A percentile compares a stretch with the other conserved stretches of the same genome.
Evolutionary conservation across 2,329 filamentous ascomycete species (phyloP).

Genomic region (Aspergillus sp.): DNA sequence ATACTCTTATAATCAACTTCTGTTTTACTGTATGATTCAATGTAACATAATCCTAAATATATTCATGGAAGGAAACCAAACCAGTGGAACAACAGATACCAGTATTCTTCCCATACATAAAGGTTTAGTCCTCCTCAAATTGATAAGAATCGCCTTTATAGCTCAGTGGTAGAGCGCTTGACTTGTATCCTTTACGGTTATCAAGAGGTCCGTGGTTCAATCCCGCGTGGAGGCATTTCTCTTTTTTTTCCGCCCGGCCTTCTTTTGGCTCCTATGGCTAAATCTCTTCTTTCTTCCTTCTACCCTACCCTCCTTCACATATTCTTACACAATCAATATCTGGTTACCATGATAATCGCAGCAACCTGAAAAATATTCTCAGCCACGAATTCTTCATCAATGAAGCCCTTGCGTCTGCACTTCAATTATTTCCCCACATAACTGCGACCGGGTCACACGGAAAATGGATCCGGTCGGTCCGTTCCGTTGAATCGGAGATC

Average conservation of each 20-base stretch:
- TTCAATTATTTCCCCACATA: not conserved
- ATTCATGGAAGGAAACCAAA: no score
- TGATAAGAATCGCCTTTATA: not conserved
- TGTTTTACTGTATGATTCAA: no score
- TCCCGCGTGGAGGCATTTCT: not conserved
- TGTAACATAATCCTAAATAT: no score
- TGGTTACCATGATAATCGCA: no score
- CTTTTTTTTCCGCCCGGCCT: not conserved
- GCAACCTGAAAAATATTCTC: rapidly evolving
- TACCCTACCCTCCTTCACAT: not conserved
- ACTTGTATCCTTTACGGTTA: not conserved
- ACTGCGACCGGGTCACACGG: no score
- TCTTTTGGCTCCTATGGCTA: no score
- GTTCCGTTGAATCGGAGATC: not conserved
- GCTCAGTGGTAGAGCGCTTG: not conserved
- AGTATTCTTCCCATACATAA: no score
- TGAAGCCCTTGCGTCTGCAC: not conserved
- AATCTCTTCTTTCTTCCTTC: not conserved
- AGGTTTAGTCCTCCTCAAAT: no score
- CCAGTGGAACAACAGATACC: no score
- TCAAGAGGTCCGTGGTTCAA: not conserved
- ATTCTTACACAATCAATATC: not conserved
- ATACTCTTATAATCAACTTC: no score
- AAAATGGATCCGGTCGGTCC: not conserved
- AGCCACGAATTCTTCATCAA: not conserved